Evolutionary conservation across 2,329 filamentous ascomycete genomes (phyloP), one percentile per base, ranked within the genome.

Genomic region (Penicillium sp.): DNA sequence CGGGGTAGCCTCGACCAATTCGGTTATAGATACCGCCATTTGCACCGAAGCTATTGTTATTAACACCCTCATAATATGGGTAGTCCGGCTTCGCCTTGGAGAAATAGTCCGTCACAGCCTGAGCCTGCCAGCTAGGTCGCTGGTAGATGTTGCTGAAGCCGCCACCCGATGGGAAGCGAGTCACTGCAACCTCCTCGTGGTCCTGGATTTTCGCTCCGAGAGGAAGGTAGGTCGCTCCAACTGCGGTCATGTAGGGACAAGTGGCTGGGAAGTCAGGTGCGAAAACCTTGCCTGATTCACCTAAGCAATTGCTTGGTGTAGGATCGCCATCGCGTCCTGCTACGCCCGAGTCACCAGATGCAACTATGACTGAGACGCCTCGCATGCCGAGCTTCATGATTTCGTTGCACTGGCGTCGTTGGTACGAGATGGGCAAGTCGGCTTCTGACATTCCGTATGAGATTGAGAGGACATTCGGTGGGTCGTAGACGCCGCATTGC

Each of bases 331-430:
- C 55, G 35, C 64, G 64, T 39, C 71, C 69, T 10, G 65, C 72
- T 4, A 79, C 79, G 43, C 79, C 79, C 26, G 69, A 75, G 63
- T 82, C 80, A 11, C 80, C 79, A 3, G 75, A 79, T 8, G 79
- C 76, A 21, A 80, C 74, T 41, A 82, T 61, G 35, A 81, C 68
- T 9, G 75, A 77, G 11, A 79, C 73, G 21, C 80, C 80, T 58
- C 79, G 77, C 39, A 80, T 69, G n/a, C 79, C 79, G 21, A 82
- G 74, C 62, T 82, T 82, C 71, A 81, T 73, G 67, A 73, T 80
- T 57, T 79, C 76, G 24, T 66, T 65, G 59, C 76, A 79, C 60
- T 78, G 73, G 48, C 73, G 73, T 14, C 62, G 67, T 56, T 74
- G 71, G 58, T 75, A 75, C 26, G 58, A 60, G 21, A 72, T 65